phyloP scores from a whole-genome alignment of 2,329 filamentous ascomycete genomes.

The Colletotrichum agaves region DNA sequence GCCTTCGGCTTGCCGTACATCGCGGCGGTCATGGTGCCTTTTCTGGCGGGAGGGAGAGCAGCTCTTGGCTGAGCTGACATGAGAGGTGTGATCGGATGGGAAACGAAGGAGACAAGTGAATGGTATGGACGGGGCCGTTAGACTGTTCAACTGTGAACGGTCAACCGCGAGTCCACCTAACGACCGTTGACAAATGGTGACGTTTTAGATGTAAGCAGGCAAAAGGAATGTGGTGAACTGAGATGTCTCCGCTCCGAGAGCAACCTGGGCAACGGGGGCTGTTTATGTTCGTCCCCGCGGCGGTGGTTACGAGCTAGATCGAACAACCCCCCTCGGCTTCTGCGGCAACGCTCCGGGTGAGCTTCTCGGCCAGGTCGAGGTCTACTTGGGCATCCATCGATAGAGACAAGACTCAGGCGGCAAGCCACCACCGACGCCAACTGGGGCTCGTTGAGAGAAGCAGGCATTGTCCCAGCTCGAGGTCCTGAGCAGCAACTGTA shows the following conservation, averaged over 20 bases:
- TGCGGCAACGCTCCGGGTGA: not conserved
- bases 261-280: constrained; percentile 18
- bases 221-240: not conserved
- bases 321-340: not conserved
- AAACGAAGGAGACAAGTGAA: not conserved
- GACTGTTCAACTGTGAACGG: not conserved
- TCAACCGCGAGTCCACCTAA: not conserved
- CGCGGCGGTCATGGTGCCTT: constrained; percentile 18
- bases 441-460: constrained; percentile 2
- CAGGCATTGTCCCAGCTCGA: constrained; percentile 25
- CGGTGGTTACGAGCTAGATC: not conserved
- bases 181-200: not conserved
- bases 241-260: not conserved
- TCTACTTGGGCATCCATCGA: constrained; percentile 7
- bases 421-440: constrained; percentile 25
- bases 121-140: not conserved
- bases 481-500: constrained; percentile 16
- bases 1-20: constrained; percentile 37
- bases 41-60: not conserved
- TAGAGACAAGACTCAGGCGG: constrained; percentile 24
- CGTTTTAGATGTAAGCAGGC: not conserved
- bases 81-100: not conserved
- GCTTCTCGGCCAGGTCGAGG: constrained; percentile 21
- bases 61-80: constrained; percentile 13
- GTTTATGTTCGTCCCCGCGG: constrained; percentile 15